Evolutionary conservation across 768 basidiomycete species (phyloP), one percentile per base, ranked within the genome.

Genomic region (Boletales sp.): DNA sequence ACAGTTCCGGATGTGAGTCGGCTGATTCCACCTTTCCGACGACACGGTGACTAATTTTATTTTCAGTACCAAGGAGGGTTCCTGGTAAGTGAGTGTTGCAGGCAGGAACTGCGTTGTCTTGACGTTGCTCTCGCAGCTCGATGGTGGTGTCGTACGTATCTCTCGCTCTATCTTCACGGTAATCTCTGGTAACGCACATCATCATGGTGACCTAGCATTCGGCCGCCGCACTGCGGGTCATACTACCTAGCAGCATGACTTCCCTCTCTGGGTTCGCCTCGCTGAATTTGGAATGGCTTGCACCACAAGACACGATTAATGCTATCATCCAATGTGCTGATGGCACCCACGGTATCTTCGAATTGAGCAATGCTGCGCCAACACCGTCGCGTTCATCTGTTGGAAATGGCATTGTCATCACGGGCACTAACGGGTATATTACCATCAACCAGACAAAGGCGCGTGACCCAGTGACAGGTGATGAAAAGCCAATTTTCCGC

Each of bases 241-340:
- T 84, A 39, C 78, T 89, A 52, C 76, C 83, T 10, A 62, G 64
- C 59, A 52, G 71, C 12, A 56, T 86, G 52, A 77, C 74, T 8
- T 71, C 77, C 43, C 69, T 94, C 18, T 78, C 84, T 19, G 82
- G 79, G 2, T 79, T 81, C 60, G 77, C 87, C 10, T 80, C 84
- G 5, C 74, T 90, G 32, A 85, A 84, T 67, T 79, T 83, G 55
- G 75, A 82, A 13, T 82, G 83, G 65, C 80, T 94, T 34, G 74
- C 78, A 3, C 92, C 91, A 0, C 81, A 84, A 57, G 92, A 94
- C 71, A 92, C 90, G 9, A 78, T 95, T 58, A 74, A 82, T 55
- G 72, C 79, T 18, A 62, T 81, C 52, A 68, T 78, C 50, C 72
- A 74, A 51, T 61, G 64, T 27, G 61, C 63, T 13, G 77, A 79